Evolutionary conservation across 164 flowering plant species (phyloP).

Genomic region (Magnolia sinica): DNA sequence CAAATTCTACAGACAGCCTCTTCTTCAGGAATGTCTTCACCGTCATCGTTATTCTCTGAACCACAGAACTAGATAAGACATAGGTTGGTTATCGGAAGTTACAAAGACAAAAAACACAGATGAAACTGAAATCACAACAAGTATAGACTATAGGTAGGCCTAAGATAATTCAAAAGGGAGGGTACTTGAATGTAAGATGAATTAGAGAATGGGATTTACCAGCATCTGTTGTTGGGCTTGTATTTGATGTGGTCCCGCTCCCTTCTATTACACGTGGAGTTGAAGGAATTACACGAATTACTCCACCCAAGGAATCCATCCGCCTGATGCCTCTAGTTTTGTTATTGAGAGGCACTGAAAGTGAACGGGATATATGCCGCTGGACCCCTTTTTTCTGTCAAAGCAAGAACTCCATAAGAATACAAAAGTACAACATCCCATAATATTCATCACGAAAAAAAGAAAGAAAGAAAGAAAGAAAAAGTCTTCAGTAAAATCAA

Average conservation of each 20-base stretch:
- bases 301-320: constrained; percentile 54
- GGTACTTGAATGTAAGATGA: background rate
- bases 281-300: constrained; percentile 75
- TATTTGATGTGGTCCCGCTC: constrained; percentile 21
- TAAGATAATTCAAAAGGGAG: background rate
- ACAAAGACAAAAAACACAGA: constrained; percentile 6
- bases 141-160: background rate
- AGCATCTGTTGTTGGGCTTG: constrained; percentile 27
- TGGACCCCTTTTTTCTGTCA: constrained; percentile 48
- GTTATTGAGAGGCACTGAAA: constrained; percentile 66
- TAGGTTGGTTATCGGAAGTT: constrained; percentile 16
- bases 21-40: constrained; percentile 94
- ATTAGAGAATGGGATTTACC: constrained; percentile 40
- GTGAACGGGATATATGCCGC: constrained; percentile 66
- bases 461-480: background rate
- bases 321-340: constrained; percentile 48
- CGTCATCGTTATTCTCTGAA: constrained; percentile 56
- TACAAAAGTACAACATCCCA: background rate
- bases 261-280: constrained; percentile 63
- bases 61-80: constrained; percentile 23
- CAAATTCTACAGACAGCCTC: constrained; percentile 97
- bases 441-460: background rate
- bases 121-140: background rate
- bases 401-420: constrained; percentile 4
- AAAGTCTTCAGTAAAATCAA: background rate